Evolutionary conservation across 805 yeast species (phyloP), one percentile per base, ranked within the genome.

Genomic region (Lipomyces sp.): DNA sequence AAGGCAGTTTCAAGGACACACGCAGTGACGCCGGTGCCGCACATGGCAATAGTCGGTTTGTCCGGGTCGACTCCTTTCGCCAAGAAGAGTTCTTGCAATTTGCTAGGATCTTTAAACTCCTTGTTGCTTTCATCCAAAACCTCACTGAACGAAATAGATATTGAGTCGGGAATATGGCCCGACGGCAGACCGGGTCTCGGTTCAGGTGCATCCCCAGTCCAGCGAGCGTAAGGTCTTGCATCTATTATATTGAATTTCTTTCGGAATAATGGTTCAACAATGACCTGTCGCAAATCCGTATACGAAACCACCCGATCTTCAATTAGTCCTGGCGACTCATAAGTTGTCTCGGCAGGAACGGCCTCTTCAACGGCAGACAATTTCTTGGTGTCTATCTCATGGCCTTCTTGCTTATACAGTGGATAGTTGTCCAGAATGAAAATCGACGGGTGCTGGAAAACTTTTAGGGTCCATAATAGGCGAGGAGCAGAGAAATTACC

Each of bases 21-120:
- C 0, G 98, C 98, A 10, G 98, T 88, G 59, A 95, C 98, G 57
- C 98, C 99, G 0, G 98, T 89, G 35, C 98, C 99, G 76, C 99
- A 95, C 90, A 90, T 86, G 51, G 89, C 90, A 59, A 95, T 86
- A 24, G 90, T 86, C 11, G 91, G 93, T 73, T 89, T 88, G 3
- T 76, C 74, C 65, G 80, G 80, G 39, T 72, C 73, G 10, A 80
- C 72, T 2, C 80, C 79, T 53, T 83, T 76, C 53, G 78, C 79
- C 7, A 80, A 74, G 70, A 92, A 83, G 10, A 86, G 76, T 15
- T 78, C 74, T 5, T 75, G 65, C 50, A 94, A 74, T 55, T 84
- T 85, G 10, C 76, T 79, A 7, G 80, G 74, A 1, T 84, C 73
- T 73, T 82, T 83, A 80, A 83, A 89, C 65, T 79, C 64, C 78